Conservation (phyloP, 2,329 filamentous ascomycete species). For the Cladosporium velox region DNA sequence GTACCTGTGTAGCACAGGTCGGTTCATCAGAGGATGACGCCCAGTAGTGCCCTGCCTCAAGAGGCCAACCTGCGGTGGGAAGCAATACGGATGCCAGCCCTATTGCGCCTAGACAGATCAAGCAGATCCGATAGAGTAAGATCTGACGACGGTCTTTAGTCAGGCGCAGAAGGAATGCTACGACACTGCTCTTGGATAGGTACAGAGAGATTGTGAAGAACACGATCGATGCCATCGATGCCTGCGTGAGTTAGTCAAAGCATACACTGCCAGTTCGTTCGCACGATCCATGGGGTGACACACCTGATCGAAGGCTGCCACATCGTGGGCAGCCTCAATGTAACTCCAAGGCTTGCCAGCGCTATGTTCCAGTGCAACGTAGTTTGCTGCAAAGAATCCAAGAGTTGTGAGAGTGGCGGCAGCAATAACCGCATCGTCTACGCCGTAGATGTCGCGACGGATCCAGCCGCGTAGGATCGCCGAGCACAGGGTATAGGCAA, state of each 20-base stretch:
- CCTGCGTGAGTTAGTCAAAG: background rate
- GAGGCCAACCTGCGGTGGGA: slow-evolving; percentile 12
- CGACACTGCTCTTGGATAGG: slow-evolving; percentile 20
- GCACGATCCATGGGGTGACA: background rate
- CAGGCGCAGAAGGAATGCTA: slow-evolving; percentile 22
- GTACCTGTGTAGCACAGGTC: slow-evolving; percentile 6
- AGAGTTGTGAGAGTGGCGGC: slow-evolving; percentile 18
- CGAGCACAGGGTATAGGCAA: slow-evolving; percentile 22
- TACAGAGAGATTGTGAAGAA: slow-evolving; percentile 21
- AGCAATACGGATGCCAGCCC: slow-evolving; percentile 28
- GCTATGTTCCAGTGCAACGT: slow-evolving; percentile 20
- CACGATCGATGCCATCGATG: slow-evolving; percentile 15
- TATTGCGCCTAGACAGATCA: slow-evolving; percentile 21
- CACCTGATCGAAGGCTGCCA: slow-evolving; percentile 4
- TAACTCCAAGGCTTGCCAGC: slow-evolving; percentile 18
- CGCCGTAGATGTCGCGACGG: slow-evolving; percentile 20
- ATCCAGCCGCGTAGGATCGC: slow-evolving; percentile 21
- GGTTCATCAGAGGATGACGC: background rate
- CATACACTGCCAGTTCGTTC: too few relatives aligned
- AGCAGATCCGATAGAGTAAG: slow-evolving; percentile 14
- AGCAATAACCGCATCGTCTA: slow-evolving; percentile 20
- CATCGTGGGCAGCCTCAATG: background rate
- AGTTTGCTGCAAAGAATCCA: slow-evolving; percentile 17
- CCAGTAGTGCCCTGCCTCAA: slow-evolving; percentile 3
- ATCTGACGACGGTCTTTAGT: slow-evolving; percentile 17